Percentiles rank a stretch among this genome's conserved stretches.
Conservation (phyloP, 2,329 filamentous ascomycete genomes). For the Beauveria australis region DNA sequence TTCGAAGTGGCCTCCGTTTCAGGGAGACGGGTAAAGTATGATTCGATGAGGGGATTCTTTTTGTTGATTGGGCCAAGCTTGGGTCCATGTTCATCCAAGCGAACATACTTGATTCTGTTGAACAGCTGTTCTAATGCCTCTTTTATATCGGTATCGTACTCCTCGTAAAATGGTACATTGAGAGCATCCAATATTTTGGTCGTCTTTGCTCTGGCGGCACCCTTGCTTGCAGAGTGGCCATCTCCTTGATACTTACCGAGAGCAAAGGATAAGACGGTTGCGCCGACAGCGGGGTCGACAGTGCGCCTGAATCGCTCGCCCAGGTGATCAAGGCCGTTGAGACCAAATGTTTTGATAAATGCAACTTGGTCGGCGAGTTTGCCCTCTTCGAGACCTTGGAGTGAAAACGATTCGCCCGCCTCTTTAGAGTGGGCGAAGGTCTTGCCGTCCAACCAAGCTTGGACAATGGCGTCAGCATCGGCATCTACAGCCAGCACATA, state of each 20-base stretch:
- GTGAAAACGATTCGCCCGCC: slow-evolving; percentile 22
- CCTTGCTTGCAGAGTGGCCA: slow-evolving; percentile 37
- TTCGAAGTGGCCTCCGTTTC: slow-evolving; percentile 68
- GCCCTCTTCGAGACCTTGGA: slow-evolving; percentile 40
- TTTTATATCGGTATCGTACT: slow-evolving; percentile 77
- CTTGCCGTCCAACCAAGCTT: slow-evolving; percentile 61
- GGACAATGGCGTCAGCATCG: slow-evolving; percentile 58
- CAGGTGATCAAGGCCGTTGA: slow-evolving; percentile 64
- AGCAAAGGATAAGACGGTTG: slow-evolving; percentile 38
- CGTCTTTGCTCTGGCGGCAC: slow-evolving; percentile 45
- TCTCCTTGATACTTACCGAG: slow-evolving; percentile 51
- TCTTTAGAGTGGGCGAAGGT: slow-evolving; percentile 43
- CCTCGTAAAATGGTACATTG: slow-evolving; percentile 82
- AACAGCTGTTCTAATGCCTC: slow-evolving; percentile 86
- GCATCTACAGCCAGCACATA: slow-evolving; percentile 76
- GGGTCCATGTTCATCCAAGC: slow-evolving; percentile 86
- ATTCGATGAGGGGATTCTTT: slow-evolving; percentile 76
- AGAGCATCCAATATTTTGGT: slow-evolving; percentile 66
- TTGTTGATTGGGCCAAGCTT: slow-evolving; percentile 72
- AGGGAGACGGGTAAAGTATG: slow-evolving; percentile 88
- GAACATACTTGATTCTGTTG: slow-evolving; percentile 90
- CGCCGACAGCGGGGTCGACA: slow-evolving; percentile 61
- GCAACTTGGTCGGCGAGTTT: slow-evolving; percentile 44
- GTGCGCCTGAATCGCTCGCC: slow-evolving; percentile 70
- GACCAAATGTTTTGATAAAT: slow-evolving; percentile 60